Evolutionary conservation across 163 green algal species (phyloP).

Genomic region (Chlorella variabilis): DNA sequence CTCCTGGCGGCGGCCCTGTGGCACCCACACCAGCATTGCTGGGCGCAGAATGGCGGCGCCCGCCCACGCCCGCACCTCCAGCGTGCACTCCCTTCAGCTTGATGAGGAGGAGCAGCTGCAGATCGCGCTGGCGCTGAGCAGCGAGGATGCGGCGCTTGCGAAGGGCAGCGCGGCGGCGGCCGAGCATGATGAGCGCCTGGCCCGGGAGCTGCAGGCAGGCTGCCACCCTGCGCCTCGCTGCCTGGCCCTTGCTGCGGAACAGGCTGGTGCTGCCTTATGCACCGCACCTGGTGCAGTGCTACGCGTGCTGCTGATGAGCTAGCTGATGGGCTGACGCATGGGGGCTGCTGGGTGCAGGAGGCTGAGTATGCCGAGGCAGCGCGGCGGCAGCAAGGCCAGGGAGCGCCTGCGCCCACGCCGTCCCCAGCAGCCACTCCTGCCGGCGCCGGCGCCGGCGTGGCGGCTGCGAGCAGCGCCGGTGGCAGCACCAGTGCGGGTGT

Average conservation of each 20-base stretch:
- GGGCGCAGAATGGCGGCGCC: background rate
- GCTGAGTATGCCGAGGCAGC: background rate
- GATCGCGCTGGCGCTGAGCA: conserved; percentile 22
- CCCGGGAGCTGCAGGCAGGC: conserved; percentile 15
- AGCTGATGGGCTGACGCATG: too few species aligned
- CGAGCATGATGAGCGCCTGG: conserved; percentile 14
- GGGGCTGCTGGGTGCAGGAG: background rate
- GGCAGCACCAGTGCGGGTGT: background rate
- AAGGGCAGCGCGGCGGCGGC: background rate
- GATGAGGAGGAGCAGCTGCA: conserved; percentile 32
- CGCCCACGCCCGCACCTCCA: background rate
- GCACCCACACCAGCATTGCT: too few species aligned
- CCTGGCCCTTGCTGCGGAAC: too few species aligned
- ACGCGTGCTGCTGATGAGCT: too few species aligned
- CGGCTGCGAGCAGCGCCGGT: background rate
- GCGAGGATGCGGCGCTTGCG: background rate
- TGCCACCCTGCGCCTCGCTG: too few species aligned
- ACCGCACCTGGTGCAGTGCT: too few species aligned
- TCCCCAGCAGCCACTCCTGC: background rate
- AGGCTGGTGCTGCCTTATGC: too few species aligned
- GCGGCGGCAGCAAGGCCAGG: background rate
- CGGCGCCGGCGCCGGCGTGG: too few species aligned
- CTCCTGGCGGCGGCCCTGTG: too few species aligned
- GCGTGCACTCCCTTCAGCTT: conserved; percentile 14
- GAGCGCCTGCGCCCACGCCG: background rate